phyloP scores from a whole-genome alignment of 805 yeast species.

The Barnettozyma wickerhamii region DNA sequence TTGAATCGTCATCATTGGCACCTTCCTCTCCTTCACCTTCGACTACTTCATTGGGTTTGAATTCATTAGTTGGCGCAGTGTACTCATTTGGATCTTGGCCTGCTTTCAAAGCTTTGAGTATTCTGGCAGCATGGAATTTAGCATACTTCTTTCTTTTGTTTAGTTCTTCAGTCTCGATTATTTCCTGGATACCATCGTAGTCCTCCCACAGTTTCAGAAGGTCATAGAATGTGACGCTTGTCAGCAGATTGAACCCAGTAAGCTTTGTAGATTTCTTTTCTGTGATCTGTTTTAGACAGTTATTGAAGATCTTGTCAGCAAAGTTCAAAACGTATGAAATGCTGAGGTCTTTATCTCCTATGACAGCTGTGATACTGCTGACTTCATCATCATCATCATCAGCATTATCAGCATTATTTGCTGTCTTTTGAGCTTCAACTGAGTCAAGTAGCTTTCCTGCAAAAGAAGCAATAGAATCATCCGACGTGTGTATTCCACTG shows the following conservation, averaged over 20 bases:
- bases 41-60: constrained; percentile 3
- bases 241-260: constrained; percentile 50
- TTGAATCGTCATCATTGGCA: constrained; percentile 2
- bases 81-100: constrained; percentile 59
- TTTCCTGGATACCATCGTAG: background rate
- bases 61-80: constrained; percentile 31
- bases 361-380: constrained; percentile 37
- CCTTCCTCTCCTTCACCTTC: background rate
- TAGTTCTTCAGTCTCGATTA: constrained; percentile 29
- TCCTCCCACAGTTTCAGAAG: constrained; percentile 42
- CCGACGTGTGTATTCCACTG: constrained; percentile 51
- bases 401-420: too few relatives aligned
- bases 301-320: constrained; percentile 53
- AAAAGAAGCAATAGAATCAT: constrained; percentile 50
- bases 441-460: constrained; percentile 63
- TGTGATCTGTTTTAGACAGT: constrained; percentile 44
- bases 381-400: constrained; percentile 31
- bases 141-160: constrained; percentile 49
- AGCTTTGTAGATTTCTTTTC: constrained; percentile 37
- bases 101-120: constrained; percentile 41
- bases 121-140: constrained; percentile 58
- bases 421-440: constrained; percentile 54
- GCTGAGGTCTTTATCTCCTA: constrained; percentile 58
- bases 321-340: constrained; percentile 53
- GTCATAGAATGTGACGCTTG: constrained; percentile 50